Conservation (phyloP, 345 rosid genomes). For the Carallia pectinifolia region DNA sequence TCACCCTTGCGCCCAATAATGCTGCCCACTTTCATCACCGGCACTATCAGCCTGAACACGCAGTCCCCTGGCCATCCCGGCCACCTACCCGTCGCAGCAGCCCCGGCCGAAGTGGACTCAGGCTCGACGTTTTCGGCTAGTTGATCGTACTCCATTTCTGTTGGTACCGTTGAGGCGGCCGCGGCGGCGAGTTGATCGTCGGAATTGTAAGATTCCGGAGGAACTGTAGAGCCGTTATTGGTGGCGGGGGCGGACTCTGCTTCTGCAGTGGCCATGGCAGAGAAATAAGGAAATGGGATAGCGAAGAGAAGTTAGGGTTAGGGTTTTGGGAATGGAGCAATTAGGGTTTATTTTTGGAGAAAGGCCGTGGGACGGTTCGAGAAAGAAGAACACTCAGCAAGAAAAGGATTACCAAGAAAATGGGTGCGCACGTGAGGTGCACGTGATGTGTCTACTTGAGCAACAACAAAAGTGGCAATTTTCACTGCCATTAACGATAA, state of each 20-base stretch:
- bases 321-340: no score
- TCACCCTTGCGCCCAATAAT: slow-evolving; percentile 88
- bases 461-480: no score
- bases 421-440: no score
- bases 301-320: no score
- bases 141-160: not conserved
- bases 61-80: slow-evolving; percentile 89
- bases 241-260: not conserved
- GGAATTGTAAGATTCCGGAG: not conserved
- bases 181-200: not conserved
- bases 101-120: not conserved
- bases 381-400: no score
- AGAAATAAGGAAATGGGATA: no score
- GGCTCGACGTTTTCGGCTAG: not conserved
- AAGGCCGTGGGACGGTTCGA: no score
- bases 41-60: slow-evolving; percentile 76
- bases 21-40: slow-evolving; percentile 71
- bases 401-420: no score
- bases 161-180: no score
- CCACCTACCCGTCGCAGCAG: slow-evolving; percentile 35
- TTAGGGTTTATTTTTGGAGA: no score
- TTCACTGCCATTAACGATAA: no score
- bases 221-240: not conserved
- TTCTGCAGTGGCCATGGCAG: not conserved
- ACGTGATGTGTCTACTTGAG: no score